Evolutionary conservation across 2,329 filamentous ascomycete genomes (phyloP).

Genomic region (Sordariomycetes sp.): DNA sequence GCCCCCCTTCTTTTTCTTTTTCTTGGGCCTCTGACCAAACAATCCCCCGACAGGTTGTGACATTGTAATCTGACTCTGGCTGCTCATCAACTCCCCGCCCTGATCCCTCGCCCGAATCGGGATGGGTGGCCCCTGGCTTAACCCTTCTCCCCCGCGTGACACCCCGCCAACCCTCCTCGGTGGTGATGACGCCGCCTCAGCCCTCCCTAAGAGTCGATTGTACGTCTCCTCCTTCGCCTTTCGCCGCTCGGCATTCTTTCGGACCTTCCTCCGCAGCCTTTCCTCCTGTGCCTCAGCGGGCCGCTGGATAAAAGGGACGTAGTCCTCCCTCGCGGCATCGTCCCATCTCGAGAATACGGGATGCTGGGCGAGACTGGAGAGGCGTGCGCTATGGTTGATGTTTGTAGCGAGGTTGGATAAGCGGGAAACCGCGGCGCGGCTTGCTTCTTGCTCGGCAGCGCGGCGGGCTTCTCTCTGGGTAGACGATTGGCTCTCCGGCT

Average conservation of each 20-base stretch:
- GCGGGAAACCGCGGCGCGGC: conserved; percentile 20
- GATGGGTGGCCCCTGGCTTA: background rate
- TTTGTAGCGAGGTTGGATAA: conserved; percentile 22
- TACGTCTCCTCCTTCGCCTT: conserved; percentile 8
- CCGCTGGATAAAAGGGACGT: conserved; percentile 17
- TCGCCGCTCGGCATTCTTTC: conserved; percentile 1
- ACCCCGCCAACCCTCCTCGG: conserved; percentile 1
- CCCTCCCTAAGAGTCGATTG: background rate
- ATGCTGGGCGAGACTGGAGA: conserved; percentile 10
- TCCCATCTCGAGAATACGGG: conserved; percentile 25
- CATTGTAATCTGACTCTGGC: conserved; percentile 22
- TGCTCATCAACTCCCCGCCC: background rate
- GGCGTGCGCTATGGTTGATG: conserved; percentile 14
- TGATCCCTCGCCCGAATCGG: background rate
- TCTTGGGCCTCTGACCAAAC: conserved; percentile 32
- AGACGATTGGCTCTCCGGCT: background rate
- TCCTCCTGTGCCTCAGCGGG: conserved; percentile 1
- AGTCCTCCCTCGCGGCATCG: conserved; percentile 22
- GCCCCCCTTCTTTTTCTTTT: conserved; percentile 30
- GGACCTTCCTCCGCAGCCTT: conserved; percentile 5
- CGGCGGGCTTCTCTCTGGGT: background rate
- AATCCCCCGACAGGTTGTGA: conserved; percentile 33
- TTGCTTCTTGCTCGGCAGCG: background rate
- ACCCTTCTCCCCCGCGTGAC: background rate
- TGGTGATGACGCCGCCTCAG: background rate